A percentile compares a stretch with the other conserved stretches of the same genome.
These are phyloP conservation scores for Nadsonia starkeyi-henricii DNA, from an alignment of 1,139 yeast genomes.

Conservation along the genomic window DNA sequence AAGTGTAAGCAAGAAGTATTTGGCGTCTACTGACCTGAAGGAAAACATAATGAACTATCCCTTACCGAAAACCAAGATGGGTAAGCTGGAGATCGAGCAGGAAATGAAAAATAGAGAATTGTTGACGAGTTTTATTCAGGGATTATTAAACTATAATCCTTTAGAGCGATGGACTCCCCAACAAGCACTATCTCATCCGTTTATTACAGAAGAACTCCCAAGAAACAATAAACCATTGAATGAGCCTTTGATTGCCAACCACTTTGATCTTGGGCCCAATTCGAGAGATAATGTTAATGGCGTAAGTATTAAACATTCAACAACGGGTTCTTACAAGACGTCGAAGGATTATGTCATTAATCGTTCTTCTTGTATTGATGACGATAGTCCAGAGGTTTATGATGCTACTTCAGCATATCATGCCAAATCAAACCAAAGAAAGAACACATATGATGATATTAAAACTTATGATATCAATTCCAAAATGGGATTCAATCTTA, in stretches of 20 bases:
- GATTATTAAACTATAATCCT: slow-evolving; percentile 74
- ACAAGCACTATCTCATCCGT: slow-evolving; percentile 87
- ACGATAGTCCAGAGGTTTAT: too few species aligned
- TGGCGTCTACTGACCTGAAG: slow-evolving; percentile 53
- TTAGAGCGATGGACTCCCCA: slow-evolving; percentile 94
- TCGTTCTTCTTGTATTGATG: too few species aligned
- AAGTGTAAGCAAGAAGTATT: slow-evolving; percentile 73
- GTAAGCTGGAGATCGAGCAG: slow-evolving; percentile 33
- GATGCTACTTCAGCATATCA: too few species aligned
- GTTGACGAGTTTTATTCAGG: slow-evolving; percentile 63
- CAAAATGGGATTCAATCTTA: neutral
- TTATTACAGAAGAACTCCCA: slow-evolving; percentile 33
- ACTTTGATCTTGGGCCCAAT: too few species aligned
- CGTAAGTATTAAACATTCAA: too few species aligned
- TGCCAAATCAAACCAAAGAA: too few species aligned
- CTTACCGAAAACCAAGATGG: slow-evolving; percentile 61
- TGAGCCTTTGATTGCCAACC: too few species aligned
- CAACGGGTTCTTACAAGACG: too few species aligned
- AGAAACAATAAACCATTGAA: too few species aligned
- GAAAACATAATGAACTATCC: slow-evolving; percentile 70
- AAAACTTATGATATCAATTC: neutral
- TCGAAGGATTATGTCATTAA: too few species aligned
- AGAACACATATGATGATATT: neutral
- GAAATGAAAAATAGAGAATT: slow-evolving; percentile 64
- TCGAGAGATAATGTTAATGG: too few species aligned